Evolutionary conservation across 1,139 yeast species (phyloP).

Genomic region (Meyerozyma athensensis): DNA sequence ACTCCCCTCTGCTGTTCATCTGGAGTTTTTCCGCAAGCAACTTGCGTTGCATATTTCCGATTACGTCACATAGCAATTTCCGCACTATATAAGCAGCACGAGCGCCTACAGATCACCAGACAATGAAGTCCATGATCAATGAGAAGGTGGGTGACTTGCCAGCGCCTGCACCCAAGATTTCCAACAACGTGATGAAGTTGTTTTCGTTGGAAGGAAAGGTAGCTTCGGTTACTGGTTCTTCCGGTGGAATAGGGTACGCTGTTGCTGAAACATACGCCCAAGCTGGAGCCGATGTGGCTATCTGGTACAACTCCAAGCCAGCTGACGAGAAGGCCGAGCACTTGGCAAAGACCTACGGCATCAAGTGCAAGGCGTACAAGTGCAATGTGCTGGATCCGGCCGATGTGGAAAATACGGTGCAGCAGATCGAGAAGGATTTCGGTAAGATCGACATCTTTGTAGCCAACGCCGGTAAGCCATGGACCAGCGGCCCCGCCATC

Average conservation of each 20-base stretch:
- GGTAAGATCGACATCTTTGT: conserved; percentile 16
- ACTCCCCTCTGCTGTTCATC: not conserved
- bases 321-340: conserved; percentile 14
- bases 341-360: conserved; percentile 13
- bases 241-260: conserved; percentile 39
- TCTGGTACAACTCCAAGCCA: conserved; percentile 32
- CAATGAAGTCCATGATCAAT: conserved; percentile 3
- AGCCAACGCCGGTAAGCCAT: conserved; percentile 17
- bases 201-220: conserved; percentile 31
- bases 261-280: conserved; percentile 37
- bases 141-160: conserved; percentile 4
- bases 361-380: conserved; percentile 15
- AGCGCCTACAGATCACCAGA: not conserved
- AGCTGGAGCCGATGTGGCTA: conserved; percentile 38
- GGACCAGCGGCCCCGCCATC: conserved; percentile 13
- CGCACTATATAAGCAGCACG: not conserved
- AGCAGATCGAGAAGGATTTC: conserved; percentile 13
- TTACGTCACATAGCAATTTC: conserved; percentile 1
- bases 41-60: not conserved
- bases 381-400: conserved; percentile 13
- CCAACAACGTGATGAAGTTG: conserved; percentile 12
- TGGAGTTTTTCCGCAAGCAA: conserved; percentile 1
- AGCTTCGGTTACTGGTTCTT: conserved; percentile 39
- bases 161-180: not conserved
- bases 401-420: conserved; percentile 10